phyloP scores from a whole-genome alignment of 108 stramenopile species.

The Nitzschia sp. region DNA sequence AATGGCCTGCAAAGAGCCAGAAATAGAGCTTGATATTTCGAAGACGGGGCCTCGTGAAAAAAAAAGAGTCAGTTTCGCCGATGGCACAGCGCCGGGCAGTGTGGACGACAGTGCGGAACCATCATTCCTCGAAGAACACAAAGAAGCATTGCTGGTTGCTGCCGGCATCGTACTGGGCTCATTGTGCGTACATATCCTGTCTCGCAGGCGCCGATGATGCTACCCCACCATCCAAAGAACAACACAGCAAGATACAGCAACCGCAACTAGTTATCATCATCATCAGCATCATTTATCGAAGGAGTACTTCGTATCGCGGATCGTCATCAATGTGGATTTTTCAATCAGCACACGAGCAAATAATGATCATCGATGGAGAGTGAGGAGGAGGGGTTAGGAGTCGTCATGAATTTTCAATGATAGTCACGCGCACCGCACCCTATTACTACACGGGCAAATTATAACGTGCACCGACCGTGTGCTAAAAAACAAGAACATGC shows the following conservation, averaged over 20 bases:
- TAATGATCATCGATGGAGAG: too few relatives aligned
- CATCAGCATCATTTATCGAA: neutral
- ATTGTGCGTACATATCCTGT: constrained; percentile 3
- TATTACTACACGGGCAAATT: too few relatives aligned
- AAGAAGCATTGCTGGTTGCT: constrained; percentile 27
- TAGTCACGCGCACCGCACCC: too few relatives aligned
- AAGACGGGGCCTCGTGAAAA: neutral
- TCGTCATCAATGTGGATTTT: too few relatives aligned
- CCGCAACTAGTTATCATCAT: neutral
- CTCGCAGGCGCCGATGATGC: neutral
- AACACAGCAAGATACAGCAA: too few relatives aligned
- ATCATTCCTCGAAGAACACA: constrained; percentile 35
- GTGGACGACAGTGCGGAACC: constrained; percentile 8
- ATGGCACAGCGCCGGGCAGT: constrained; percentile 11
- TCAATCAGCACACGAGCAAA: too few relatives aligned
- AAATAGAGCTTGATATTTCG: neutral
- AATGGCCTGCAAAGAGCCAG: neutral
- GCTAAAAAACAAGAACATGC: too few relatives aligned
- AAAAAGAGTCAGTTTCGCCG: constrained; percentile 23
- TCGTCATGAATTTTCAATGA: too few relatives aligned
- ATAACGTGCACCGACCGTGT: too few relatives aligned
- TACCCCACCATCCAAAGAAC: neutral
- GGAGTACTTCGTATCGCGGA: too few relatives aligned
- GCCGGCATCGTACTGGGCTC: constrained; percentile 23
- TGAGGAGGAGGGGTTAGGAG: too few relatives aligned